These are phyloP conservation scores for Arthroderma uncinatum DNA, from an alignment of 2,329 filamentous ascomycete species.

Conservation along the genomic window DNA sequence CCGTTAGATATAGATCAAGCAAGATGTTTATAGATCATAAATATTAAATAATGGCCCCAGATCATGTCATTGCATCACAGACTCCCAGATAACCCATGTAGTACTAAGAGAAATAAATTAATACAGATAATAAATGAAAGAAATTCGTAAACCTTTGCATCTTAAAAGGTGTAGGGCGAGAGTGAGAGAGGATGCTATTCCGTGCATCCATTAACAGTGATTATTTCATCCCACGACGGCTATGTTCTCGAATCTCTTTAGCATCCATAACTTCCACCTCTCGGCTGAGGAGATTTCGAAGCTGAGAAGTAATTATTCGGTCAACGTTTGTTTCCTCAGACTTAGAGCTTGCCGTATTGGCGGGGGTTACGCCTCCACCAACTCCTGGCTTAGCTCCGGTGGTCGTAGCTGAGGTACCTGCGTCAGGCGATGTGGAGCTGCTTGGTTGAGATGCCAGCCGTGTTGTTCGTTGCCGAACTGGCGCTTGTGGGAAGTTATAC, in stretches of 20 bases:
- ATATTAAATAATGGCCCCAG: neutral
- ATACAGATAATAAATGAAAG: neutral
- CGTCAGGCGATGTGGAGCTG: neutral
- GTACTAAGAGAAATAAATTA: neutral
- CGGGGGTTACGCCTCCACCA: neutral
- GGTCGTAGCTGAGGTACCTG: neutral
- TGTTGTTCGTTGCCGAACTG: constrained; percentile 18
- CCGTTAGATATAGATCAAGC: neutral
- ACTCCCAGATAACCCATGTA: neutral
- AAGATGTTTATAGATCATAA: neutral
- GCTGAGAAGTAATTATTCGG: constrained; percentile 40
- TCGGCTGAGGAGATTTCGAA: constrained; percentile 44
- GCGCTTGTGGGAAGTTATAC: constrained; percentile 61
- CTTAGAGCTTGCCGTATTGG: neutral
- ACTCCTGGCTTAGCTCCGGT: neutral
- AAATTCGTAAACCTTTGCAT: neutral
- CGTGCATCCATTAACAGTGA: neutral
- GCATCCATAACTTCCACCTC: constrained; percentile 32
- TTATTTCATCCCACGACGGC: constrained; percentile 20
- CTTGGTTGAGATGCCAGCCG: constrained; percentile 4
- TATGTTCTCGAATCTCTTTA: constrained; percentile 37
- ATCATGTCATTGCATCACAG: neutral
- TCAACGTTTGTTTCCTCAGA: constrained; percentile 18
- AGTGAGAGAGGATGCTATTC: neutral
- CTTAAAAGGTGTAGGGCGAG: neutral